These are phyloP conservation scores for Theileria luwenshuni DNA, from an alignment of 169 alveolate species.

Conservation along the genomic window DNA sequence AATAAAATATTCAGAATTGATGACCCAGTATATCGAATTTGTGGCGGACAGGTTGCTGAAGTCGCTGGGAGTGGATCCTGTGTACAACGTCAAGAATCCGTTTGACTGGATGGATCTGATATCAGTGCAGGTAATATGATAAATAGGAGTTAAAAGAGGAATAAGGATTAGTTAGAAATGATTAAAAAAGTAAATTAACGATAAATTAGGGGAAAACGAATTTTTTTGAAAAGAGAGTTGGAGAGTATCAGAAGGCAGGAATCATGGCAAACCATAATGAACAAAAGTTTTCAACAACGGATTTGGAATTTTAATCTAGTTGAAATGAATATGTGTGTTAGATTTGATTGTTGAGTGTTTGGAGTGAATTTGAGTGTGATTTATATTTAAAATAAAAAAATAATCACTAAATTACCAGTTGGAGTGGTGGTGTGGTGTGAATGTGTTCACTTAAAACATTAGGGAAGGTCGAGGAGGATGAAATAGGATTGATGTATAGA, in stretches of 20 bases:
- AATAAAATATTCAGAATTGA: slow-evolving; percentile 67
- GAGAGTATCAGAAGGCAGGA: slow-evolving; percentile 97
- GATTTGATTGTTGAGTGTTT: neutral
- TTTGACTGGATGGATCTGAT: slow-evolving; percentile 99
- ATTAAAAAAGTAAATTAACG: neutral
- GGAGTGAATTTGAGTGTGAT: neutral
- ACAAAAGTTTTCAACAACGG: slow-evolving; percentile 70
- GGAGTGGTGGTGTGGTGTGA: neutral
- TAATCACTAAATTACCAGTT: neutral
- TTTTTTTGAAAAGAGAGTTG: slow-evolving; percentile 98
- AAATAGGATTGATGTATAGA: too few relatives aligned
- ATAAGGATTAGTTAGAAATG: too few relatives aligned
- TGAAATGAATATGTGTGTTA: neutral
- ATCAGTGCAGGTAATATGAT: slow-evolving; percentile 88
- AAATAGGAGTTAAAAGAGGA: too few relatives aligned
- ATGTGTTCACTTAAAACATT: neutral
- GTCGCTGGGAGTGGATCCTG: slow-evolving; percentile 91
- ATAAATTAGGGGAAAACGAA: slow-evolving; percentile 93
- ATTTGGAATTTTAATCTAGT: slow-evolving; percentile 64
- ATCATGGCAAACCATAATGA: slow-evolving; percentile 86
- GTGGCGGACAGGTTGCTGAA: slow-evolving; percentile 96
- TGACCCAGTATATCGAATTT: slow-evolving; percentile 96
- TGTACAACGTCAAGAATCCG: slow-evolving; percentile 92
- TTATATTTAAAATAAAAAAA: too few relatives aligned
- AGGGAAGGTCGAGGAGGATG: too few relatives aligned